Conservation (phyloP, 768 basidiomycete genomes). For the Lactarius hatsudake region DNA sequence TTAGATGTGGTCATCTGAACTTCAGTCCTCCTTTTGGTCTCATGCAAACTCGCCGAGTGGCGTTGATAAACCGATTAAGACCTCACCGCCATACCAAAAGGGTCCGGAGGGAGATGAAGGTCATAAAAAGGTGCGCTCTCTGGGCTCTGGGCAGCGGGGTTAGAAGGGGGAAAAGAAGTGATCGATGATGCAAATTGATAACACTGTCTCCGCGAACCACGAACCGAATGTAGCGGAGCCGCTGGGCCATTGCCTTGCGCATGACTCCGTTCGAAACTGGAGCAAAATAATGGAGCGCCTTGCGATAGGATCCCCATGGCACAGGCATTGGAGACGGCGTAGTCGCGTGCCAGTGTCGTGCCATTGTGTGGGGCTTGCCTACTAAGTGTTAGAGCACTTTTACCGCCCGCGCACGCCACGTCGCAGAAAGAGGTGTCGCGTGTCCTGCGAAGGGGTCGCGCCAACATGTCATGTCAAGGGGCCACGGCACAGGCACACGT, state of each 20-base stretch:
- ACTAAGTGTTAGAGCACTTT: background rate
- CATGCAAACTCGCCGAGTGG: background rate
- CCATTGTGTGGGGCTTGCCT: background rate
- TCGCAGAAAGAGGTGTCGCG: background rate
- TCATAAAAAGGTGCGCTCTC: background rate
- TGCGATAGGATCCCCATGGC: background rate
- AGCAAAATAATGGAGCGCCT: background rate
- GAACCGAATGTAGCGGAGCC: constrained; percentile 36
- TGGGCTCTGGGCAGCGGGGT: background rate
- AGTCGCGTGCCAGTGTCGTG: background rate
- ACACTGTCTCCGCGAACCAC: constrained; percentile 61
- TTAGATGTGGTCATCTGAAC: background rate
- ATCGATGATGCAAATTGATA: constrained; percentile 56
- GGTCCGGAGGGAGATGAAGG: background rate
- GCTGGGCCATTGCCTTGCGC: constrained; percentile 74
- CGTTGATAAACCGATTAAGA: background rate
- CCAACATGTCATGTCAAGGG: background rate
- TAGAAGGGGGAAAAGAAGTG: constrained; percentile 43
- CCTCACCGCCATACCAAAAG: background rate
- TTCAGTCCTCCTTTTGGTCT: background rate
- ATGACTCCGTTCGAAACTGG: constrained; percentile 34
- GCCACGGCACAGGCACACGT: background rate
- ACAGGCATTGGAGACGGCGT: too few species aligned
- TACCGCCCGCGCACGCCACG: background rate
- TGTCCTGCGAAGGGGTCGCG: background rate